Conservation (phyloP, 148 eudicot species). For the Rhododendron ovatum region DNA sequence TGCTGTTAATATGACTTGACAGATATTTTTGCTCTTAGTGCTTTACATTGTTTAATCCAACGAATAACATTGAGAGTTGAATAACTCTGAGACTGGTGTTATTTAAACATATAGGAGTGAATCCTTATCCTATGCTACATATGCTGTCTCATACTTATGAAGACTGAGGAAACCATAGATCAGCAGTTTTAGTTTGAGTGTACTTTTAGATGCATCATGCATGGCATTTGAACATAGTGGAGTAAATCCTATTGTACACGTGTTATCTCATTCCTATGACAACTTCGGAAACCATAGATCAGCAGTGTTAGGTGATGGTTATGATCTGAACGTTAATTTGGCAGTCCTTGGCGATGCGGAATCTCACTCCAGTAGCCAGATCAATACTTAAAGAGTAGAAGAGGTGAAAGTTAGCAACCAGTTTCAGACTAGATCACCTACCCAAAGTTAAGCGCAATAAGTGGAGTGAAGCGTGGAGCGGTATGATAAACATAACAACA, state of each 20-base stretch:
- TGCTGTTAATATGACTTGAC: not conserved
- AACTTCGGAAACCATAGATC: not conserved
- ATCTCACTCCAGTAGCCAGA: not conserved
- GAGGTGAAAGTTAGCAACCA: not conserved
- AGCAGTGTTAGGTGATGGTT: not conserved
- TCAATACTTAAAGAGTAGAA: not conserved
- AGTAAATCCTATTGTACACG: not conserved
- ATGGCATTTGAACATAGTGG: not conserved
- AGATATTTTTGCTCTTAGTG: not conserved
- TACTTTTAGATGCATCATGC: not conserved
- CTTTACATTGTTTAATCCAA: not conserved
- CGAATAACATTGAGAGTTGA: not conserved
- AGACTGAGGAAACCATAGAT: not conserved
- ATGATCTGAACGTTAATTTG: not conserved
- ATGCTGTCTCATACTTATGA: not conserved
- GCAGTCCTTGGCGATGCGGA: not conserved
- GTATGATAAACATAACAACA: not conserved
- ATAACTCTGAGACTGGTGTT: not conserved
- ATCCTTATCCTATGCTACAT: not conserved
- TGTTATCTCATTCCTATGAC: not conserved
- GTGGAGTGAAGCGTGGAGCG: not conserved
- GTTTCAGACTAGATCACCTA: not conserved
- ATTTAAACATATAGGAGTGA: not conserved
- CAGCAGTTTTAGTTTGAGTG: not conserved
- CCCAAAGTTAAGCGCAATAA: not conserved